phyloP scores from a whole-genome alignment of 495 filamentous ascomycete genomes.

The Filosporella fistucella region DNA sequence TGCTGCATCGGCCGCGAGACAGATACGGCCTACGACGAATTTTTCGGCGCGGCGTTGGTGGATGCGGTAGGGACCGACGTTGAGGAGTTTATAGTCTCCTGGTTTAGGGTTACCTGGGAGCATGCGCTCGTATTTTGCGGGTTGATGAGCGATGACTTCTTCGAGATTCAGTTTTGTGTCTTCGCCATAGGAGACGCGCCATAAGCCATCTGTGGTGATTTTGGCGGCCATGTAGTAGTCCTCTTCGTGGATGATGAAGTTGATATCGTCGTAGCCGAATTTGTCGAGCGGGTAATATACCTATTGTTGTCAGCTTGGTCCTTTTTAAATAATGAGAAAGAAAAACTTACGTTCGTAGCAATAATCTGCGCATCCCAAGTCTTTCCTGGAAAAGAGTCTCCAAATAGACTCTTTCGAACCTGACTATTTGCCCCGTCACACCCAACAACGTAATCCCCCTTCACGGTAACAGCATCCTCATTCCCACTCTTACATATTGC shows the following conservation, averaged over 20 bases:
- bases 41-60: slow-evolving; percentile 54
- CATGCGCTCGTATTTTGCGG: slow-evolving; percentile 47
- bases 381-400: slow-evolving; percentile 53
- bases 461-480: slow-evolving; percentile 34
- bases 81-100: slow-evolving; percentile 47
- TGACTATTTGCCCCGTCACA: slow-evolving; percentile 55
- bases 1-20: slow-evolving; percentile 56
- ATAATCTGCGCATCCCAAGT: slow-evolving; percentile 57
- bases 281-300: slow-evolving; percentile 53
- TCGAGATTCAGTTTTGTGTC: slow-evolving; percentile 43
- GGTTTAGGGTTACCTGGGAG: slow-evolving; percentile 55
- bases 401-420: slow-evolving; percentile 50
- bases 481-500: too few relatives aligned
- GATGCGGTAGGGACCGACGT: slow-evolving; percentile 53
- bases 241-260: slow-evolving; percentile 55
- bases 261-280: slow-evolving; percentile 50
- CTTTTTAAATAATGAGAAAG: slow-evolving; percentile 1
- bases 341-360: slow-evolving; percentile 50
- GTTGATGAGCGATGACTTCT: slow-evolving; percentile 47
- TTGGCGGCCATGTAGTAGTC: slow-evolving; percentile 58
- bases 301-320: slow-evolving; percentile 16
- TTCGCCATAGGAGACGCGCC: slow-evolving; percentile 57
- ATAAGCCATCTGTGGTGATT: slow-evolving; percentile 53
- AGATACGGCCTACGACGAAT: slow-evolving; percentile 49
- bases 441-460: slow-evolving; percentile 50